phyloP scores from a whole-genome alignment of 768 basidiomycete genomes.

The Kwoniella dejecticola region DNA sequence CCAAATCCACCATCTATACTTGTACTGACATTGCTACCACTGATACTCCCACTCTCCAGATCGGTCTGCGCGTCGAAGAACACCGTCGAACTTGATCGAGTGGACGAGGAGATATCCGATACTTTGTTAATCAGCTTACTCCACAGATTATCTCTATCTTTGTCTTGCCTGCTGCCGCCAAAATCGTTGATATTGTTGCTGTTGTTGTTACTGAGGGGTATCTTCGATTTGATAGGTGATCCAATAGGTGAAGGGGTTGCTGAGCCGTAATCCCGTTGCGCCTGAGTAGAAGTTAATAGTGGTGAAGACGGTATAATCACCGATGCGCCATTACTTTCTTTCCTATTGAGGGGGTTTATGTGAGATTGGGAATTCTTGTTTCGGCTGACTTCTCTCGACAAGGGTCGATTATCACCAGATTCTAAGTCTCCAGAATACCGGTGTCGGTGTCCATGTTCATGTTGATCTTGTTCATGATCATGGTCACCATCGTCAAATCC shows the following conservation, averaged over 20 bases:
- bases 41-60: background rate
- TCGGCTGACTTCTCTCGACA: background rate
- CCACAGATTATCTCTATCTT: slow-evolving; percentile 7
- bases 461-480: background rate
- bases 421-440: slow-evolving; percentile 9
- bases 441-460: no score
- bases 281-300: slow-evolving; percentile 6
- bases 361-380: background rate
- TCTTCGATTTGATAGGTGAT: background rate
- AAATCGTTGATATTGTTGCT: background rate
- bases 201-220: no score
- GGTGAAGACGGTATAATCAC: slow-evolving; percentile 19
- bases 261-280: slow-evolving; percentile 11
- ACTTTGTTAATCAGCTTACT: slow-evolving; percentile 11
- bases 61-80: slow-evolving; percentile 12
- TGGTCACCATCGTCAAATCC: background rate
- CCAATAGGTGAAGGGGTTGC: slow-evolving; percentile 20
- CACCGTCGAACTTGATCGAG: slow-evolving; percentile 9
- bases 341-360: background rate
- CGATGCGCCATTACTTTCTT: slow-evolving; percentile 3
- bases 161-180: background rate
- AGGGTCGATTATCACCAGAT: background rate
- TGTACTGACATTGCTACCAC: background rate
- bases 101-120: slow-evolving; percentile 4
- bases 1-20: background rate